Evolutionary conservation across 106 monocot species (phyloP), one percentile per base, ranked within the genome.

Genomic region (Allium fistulosum): DNA sequence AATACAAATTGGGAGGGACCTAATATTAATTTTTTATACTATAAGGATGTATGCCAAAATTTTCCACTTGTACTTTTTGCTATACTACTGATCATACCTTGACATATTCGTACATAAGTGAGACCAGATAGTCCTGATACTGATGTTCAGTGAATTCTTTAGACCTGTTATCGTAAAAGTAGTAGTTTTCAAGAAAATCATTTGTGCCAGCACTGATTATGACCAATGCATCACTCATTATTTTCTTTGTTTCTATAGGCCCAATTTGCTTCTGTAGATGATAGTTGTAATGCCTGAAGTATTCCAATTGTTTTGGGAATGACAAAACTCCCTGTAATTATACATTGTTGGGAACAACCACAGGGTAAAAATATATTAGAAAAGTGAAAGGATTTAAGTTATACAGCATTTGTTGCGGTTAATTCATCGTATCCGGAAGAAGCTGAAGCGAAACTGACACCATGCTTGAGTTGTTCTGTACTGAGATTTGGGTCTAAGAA

Each of bases 391-490:
- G 9, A 13, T 2, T 68, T 55, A 2, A 12, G 3, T 68, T 68
- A 27, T 78, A 82, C 78, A 47, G 67, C 61, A 49, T 26, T 67
- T 17, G 17, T 50, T 1, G 77, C 68, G 6, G 83, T 79, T 17
- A 55, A 45, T 48, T 72, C 79, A 65, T 83, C 83, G 50, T 76
- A 76, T 68, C 83, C 83, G 1, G 83, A 79, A 72, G 68, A 49
- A 46, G 79, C 83, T 4, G 83, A 83, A 15, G 79, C 83, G 18
- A 83, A 83, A 50, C 83, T 83, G 15, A 83, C 83, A 8, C 83
- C 83, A 28, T 46, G 51, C 16, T 50, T 66, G 72, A 78, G 78
- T 49, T 83, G 63, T 9, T 62, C 57, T 13, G 59, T 52, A 7
- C 9, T 79, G 16, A 83, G 72, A 37, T 76, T 76, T 59, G 72